Percentiles rank a stretch among this genome's conserved stretches.
phyloP scores from a whole-genome alignment of 768 basidiomycete genomes.

The Tremella fuciformis region DNA sequence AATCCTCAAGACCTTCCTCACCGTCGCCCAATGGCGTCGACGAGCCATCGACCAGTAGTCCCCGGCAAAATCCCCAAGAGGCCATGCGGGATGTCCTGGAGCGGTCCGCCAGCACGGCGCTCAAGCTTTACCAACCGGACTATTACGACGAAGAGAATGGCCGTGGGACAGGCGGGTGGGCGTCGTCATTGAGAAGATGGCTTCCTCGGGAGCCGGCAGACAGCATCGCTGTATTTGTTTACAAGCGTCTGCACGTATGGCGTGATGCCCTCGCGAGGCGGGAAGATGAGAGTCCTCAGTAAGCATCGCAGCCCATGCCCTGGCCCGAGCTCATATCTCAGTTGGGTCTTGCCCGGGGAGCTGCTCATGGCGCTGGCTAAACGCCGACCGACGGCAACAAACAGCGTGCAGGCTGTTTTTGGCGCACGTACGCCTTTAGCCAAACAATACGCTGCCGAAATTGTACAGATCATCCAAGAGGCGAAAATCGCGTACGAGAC shows the following conservation, averaged over 20 bases:
- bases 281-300: conserved; percentile 84
- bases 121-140: conserved; percentile 68
- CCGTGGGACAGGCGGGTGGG: conserved; percentile 70
- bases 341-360: conserved; percentile 13
- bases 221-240: conserved; percentile 62
- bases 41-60: not conserved
- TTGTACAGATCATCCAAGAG: conserved; percentile 27
- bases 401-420: not conserved
- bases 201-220: conserved; percentile 58
- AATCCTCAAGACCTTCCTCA: conserved; percentile 32
- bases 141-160: conserved; percentile 67
- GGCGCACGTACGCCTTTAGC: conserved; percentile 14
- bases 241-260: conserved; percentile 74
- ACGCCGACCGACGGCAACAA: not conserved
- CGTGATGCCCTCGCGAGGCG: conserved; percentile 72
- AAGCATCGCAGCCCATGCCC: conserved; percentile 32
- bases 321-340: not conserved
- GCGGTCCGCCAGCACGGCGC: conserved; percentile 71
- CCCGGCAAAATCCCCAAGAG: conserved; percentile 52
- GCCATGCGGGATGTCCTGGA: conserved; percentile 65
- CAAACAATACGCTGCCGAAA: conserved; percentile 17
- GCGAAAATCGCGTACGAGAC: conserved; percentile 9
- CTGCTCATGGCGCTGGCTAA: not conserved
- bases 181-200: conserved; percentile 74
- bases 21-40: conserved; percentile 41